Conservation (phyloP, 2,329 filamentous ascomycete genomes). For the Parastagonospora nodorum region DNA sequence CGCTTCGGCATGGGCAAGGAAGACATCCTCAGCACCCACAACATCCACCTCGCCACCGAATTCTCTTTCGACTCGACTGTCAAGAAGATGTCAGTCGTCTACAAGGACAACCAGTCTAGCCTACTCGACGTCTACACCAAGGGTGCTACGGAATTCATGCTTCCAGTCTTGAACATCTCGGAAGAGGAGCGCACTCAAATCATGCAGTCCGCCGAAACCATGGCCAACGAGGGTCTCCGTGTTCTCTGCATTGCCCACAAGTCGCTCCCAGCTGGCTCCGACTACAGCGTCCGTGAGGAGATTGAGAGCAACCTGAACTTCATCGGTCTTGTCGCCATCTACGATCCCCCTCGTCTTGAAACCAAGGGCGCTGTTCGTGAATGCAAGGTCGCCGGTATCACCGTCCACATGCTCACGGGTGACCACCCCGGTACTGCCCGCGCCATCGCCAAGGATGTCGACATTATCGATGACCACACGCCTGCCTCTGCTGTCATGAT, state of each 20-base stretch:
- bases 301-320: constrained; percentile 74
- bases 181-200: constrained; percentile 37
- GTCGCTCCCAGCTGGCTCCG: constrained; percentile 28
- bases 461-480: constrained; percentile 44
- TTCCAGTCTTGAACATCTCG: constrained; percentile 37
- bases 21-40: constrained; percentile 29
- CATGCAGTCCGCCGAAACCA: constrained; percentile 36
- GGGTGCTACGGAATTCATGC: constrained; percentile 46
- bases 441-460: constrained; percentile 54
- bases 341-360: constrained; percentile 83
- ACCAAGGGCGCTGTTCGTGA: constrained; percentile 63
- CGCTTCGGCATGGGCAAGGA: constrained; percentile 46
- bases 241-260: constrained; percentile 47
- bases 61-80: constrained; percentile 49
- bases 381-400: constrained; percentile 54
- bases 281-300: constrained; percentile 56
- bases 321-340: constrained; percentile 82
- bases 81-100: constrained; percentile 49
- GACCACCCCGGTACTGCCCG: constrained; percentile 54
- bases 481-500: constrained; percentile 46
- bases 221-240: constrained; percentile 47
- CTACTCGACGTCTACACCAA: constrained; percentile 46
- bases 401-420: constrained; percentile 56
- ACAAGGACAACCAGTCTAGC: constrained; percentile 35
- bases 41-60: constrained; percentile 42